These are phyloP conservation scores for Plasmodium adleri DNA, from an alignment of 169 alveolate genomes.

Conservation along the genomic window DNA sequence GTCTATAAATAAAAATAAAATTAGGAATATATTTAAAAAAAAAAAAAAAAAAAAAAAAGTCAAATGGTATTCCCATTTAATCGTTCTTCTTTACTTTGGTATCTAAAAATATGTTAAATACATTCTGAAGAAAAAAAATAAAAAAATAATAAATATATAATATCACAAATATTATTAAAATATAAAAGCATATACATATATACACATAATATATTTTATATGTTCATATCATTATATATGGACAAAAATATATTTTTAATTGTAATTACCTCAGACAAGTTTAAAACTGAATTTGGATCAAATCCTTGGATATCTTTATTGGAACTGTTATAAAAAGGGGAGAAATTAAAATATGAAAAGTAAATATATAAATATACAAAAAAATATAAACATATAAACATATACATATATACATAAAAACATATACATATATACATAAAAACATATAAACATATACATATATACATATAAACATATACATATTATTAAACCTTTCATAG, in stretches of 20 bases:
- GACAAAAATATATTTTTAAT: not conserved
- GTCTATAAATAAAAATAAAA: conserved; percentile 31
- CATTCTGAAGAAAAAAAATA: conserved; percentile 38
- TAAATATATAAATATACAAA: not conserved
- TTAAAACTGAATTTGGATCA: conserved; percentile 60
- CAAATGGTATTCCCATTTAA: not conserved
- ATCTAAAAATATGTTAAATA: conserved; percentile 71
- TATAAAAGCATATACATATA: conserved; percentile 5
- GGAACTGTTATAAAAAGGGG: conserved; percentile 24
- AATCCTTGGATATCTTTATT: conserved; percentile 33
- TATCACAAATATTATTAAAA: not conserved
- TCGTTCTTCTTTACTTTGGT: conserved; percentile 48
- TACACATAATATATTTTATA: conserved; percentile 1
- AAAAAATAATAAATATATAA: not conserved
- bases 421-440: not conserved
- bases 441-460: not conserved
- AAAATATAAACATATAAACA: not conserved
- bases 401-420: not conserved
- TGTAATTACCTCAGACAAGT: conserved; percentile 54
- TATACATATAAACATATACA: not conserved
- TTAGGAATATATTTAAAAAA: not conserved
- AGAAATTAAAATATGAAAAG: no score
- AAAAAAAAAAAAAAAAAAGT: conserved; percentile 13
- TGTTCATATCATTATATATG: not conserved
- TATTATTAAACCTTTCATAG: not conserved